A percentile compares a stretch with the other conserved stretches of the same genome.
Conservation (phyloP, 176 grass and related monocot species). For the Coix lacrymajobi region DNA sequence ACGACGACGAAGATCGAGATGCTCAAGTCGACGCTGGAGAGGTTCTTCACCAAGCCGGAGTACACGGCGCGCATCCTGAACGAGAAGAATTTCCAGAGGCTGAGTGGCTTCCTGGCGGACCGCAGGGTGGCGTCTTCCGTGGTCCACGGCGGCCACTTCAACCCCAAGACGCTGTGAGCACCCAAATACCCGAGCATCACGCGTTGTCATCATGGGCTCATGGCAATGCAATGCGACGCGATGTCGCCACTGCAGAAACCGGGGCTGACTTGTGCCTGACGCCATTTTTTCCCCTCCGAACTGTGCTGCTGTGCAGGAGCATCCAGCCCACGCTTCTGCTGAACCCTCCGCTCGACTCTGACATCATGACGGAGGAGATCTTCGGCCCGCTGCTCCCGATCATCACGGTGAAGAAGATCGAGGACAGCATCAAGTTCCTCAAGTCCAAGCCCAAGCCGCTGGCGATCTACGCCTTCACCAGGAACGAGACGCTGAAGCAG, state of each 20-base stretch:
- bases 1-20: slow-evolving; percentile 45
- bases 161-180: slow-evolving; percentile 55
- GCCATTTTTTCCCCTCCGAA: too few relatives aligned
- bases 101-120: slow-evolving; percentile 47
- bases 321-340: slow-evolving; percentile 74
- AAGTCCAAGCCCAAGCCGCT: slow-evolving; percentile 65
- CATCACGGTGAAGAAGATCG: slow-evolving; percentile 82
- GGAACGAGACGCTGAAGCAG: slow-evolving; percentile 46
- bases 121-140: slow-evolving; percentile 41
- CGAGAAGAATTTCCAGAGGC: slow-evolving; percentile 46
- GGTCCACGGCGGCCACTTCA: slow-evolving; percentile 49
- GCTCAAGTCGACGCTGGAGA: slow-evolving; percentile 52
- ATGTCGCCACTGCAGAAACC: too few relatives aligned
- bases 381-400: slow-evolving; percentile 81
- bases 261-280: neutral
- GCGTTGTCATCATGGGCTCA: neutral
- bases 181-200: neutral
- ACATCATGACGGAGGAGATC: slow-evolving; percentile 83
- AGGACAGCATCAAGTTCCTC: slow-evolving; percentile 71
- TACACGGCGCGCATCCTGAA: slow-evolving; percentile 57
- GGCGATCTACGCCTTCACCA: slow-evolving; percentile 78
- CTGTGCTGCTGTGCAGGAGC: slow-evolving; percentile 60
- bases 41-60: slow-evolving; percentile 39
- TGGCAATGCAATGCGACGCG: neutral
- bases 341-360: slow-evolving; percentile 62